Conservation (phyloP, 164 flowering plant species). For the Nelumbo lutea region DNA sequence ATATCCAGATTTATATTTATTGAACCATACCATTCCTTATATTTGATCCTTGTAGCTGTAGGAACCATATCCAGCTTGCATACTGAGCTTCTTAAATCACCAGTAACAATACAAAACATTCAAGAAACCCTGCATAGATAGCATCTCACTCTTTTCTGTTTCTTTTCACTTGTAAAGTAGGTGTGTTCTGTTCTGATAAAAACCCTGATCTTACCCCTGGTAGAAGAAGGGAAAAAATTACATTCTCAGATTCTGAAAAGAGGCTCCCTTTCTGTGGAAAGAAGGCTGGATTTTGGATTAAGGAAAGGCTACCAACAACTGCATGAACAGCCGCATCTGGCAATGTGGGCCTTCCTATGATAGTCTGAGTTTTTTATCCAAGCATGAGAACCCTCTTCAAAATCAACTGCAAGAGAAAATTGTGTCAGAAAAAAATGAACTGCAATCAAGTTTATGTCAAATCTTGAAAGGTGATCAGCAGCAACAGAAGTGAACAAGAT, state of each 20-base stretch:
- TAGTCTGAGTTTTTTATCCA: constrained; percentile 74
- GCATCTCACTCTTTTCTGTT: too few species aligned
- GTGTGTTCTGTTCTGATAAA: too few species aligned
- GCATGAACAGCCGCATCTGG: constrained; percentile 87
- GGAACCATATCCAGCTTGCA: too few species aligned
- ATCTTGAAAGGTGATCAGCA: background rate
- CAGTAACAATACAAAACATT: too few species aligned
- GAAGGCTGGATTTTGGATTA: background rate
- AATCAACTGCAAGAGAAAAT: constrained; percentile 54
- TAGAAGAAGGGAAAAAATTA: background rate
- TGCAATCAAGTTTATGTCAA: background rate
- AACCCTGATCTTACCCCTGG: too few species aligned
- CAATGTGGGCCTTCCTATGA: constrained; percentile 80
- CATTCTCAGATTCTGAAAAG: background rate
- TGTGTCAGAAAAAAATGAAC: background rate
- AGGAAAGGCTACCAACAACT: constrained; percentile 42
- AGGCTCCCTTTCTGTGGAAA: background rate
- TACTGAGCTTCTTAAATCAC: too few species aligned
- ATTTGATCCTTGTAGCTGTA: too few species aligned
- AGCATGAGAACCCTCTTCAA: constrained; percentile 83
- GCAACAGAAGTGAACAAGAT: background rate
- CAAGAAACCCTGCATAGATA: too few species aligned
- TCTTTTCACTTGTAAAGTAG: background rate
- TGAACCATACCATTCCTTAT: too few species aligned
- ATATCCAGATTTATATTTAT: too few species aligned